Evolutionary conservation across 768 basidiomycete species (phyloP).

Genomic region (Tricholoma terreum): DNA sequence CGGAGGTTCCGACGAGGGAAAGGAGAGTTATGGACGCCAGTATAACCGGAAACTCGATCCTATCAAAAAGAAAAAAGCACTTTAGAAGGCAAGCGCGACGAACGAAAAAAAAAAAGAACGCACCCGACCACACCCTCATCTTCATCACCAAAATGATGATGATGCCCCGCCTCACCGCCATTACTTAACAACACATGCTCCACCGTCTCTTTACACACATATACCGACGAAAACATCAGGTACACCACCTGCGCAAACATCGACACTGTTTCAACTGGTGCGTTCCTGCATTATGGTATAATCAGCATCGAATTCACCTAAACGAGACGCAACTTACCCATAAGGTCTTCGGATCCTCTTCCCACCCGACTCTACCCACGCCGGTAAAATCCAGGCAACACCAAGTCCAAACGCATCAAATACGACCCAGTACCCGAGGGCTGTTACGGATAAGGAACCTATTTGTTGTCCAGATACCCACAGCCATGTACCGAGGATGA

Average conservation of each 20-base stretch:
- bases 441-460: slow-evolving; percentile 85
- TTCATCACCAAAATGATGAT: slow-evolving; percentile 65
- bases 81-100: slow-evolving; percentile 10
- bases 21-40: slow-evolving; percentile 54
- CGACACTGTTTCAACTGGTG: slow-evolving; percentile 64
- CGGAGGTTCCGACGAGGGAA: slow-evolving; percentile 54
- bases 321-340: slow-evolving; percentile 23
- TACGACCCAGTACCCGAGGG: slow-evolving; percentile 93
- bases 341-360: slow-evolving; percentile 61
- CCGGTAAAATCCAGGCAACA: slow-evolving; percentile 43
- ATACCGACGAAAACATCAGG: slow-evolving; percentile 90
- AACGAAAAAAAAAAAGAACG: slow-evolving; percentile 9
- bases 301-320: no score
- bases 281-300: slow-evolving; percentile 41
- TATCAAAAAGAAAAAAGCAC: slow-evolving; percentile 44
- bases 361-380: slow-evolving; percentile 41
- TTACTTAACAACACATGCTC: slow-evolving; percentile 84
- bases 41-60: slow-evolving; percentile 67
- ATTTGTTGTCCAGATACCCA: slow-evolving; percentile 91
- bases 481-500: slow-evolving; percentile 65
- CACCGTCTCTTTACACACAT: slow-evolving; percentile 95
- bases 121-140: slow-evolving; percentile 44
- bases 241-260: slow-evolving; percentile 92
- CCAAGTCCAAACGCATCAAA: slow-evolving; percentile 88
- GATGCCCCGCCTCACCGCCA: slow-evolving; percentile 46